phyloP scores from a whole-genome alignment of 805 yeast species.

The Pichia scutulata region DNA sequence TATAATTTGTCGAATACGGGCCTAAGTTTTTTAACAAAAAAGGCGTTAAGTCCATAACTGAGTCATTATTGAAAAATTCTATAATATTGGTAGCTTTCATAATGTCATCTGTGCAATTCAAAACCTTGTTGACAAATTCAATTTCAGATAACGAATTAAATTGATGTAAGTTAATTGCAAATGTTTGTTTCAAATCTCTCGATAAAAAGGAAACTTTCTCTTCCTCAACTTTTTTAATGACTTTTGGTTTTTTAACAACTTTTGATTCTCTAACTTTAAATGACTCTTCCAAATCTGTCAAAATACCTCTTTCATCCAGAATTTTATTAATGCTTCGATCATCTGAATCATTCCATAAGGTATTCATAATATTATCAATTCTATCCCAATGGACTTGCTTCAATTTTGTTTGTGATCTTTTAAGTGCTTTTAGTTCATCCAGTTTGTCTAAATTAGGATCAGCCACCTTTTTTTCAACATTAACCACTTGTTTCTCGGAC shows the following conservation, averaged over 20 bases:
- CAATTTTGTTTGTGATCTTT: slow-evolving; percentile 35
- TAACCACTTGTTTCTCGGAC: slow-evolving; percentile 5
- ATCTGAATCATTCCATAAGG: slow-evolving; percentile 53
- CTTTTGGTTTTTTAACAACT: slow-evolving; percentile 23
- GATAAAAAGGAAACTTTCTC: slow-evolving; percentile 51
- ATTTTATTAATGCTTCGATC: slow-evolving; percentile 39
- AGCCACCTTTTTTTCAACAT: neutral
- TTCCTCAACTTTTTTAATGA: slow-evolving; percentile 28
- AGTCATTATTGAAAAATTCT: slow-evolving; percentile 66
- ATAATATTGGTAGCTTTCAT: slow-evolving; percentile 48
- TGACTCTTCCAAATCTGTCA: slow-evolving; percentile 52
- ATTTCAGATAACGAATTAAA: slow-evolving; percentile 47
- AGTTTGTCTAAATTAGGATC: slow-evolving; percentile 10
- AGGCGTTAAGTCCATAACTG: slow-evolving; percentile 50
- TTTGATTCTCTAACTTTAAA: slow-evolving; percentile 38
- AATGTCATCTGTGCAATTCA: slow-evolving; percentile 52
- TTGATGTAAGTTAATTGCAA: slow-evolving; percentile 68
- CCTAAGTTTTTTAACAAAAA: slow-evolving; percentile 47
- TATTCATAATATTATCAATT: slow-evolving; percentile 46
- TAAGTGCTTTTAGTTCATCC: slow-evolving; percentile 8
- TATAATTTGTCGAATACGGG: slow-evolving; percentile 54
- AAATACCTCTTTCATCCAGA: slow-evolving; percentile 51
- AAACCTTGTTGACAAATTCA: slow-evolving; percentile 45
- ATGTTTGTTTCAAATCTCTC: slow-evolving; percentile 69
- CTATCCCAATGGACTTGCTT: slow-evolving; percentile 84